Base-by-base conservation (phyloP, 768 basidiomycete species). In the Calocybe cyanea region DNA sequence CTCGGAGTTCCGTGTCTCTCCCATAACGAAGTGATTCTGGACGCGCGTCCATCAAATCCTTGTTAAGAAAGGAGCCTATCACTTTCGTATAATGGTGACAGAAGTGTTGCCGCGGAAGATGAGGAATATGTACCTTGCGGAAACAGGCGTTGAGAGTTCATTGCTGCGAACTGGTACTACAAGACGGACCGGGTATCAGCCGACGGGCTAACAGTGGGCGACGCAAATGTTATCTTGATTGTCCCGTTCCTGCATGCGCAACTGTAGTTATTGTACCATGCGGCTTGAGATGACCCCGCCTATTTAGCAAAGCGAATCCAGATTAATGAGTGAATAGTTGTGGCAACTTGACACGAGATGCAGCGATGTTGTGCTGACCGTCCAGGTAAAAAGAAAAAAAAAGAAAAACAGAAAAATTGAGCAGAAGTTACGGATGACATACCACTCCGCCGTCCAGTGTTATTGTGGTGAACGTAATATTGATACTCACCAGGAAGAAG, bases 401-500 rank as follows among this genome's bases (percentile, higher is more conserved):
- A n/a, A n/a, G n/a, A 45, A n/a, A 43, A 17, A 40, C 4, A 18
- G n/a, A n/a, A n/a, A n/a, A n/a, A 20, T 13, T 33, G 20, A 31
- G 31, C 24, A 42, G 43, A 38, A 33, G 34, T 43, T 18, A 36
- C 18, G 17, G 13, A 19, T 37, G 38, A 43, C 80, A 55, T 64
- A 85, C 81, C 24, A 90, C 88, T 46, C 87, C 89, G 13, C 85
- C 82, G 56, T 92, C 87, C 11, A 90, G 78, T 76, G 42, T 44
- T 19, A 42, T 48, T 19, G 51, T 11, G 33, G n/a, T 17, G 23
- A 39, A 30, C 46, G 28, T 33, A 43, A n/a, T 6, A 23, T 37
- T 28, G n/a, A 10, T 37, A 60, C 85, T 68, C 54, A 90, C 83
- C 68, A 92, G 55, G 68, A 91, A 93, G n/a, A n/a, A n/a, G n/a